Conservation (phyloP, 192 early-diverging fungal species). For the Spinellus fusiger region DNA sequence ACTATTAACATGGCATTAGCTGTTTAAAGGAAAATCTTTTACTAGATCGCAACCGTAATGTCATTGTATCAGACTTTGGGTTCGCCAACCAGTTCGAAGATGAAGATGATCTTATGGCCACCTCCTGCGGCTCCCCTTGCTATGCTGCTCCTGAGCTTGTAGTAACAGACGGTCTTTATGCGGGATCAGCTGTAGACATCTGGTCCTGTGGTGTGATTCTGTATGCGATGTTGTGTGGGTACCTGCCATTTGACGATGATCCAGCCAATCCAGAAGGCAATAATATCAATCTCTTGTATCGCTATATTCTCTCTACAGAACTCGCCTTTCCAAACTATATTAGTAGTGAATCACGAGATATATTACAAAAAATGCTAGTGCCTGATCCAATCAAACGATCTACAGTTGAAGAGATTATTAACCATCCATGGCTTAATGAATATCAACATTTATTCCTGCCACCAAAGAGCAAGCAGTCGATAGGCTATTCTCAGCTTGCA, state of each 20-base stretch:
- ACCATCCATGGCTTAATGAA: constrained; percentile 47
- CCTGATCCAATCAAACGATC: constrained; percentile 64
- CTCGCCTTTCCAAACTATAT: constrained; percentile 66
- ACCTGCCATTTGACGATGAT: constrained; percentile 72
- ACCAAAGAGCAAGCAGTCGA: not conserved
- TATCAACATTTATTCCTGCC: not conserved
- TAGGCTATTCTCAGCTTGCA: not conserved
- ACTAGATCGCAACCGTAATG: constrained; percentile 68
- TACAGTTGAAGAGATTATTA: constrained; percentile 50
- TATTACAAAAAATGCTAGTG: constrained; percentile 69
- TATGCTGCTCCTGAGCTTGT: constrained; percentile 93
- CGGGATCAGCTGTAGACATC: constrained; percentile 78
- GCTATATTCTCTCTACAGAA: constrained; percentile 57
- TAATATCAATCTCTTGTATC: constrained; percentile 59
- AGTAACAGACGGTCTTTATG: constrained; percentile 72
- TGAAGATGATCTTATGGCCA: constrained; percentile 60
- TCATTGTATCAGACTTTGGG: constrained; percentile 87
- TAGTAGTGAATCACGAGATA: constrained; percentile 50
- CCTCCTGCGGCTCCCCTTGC: constrained; percentile 83
- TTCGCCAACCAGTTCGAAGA: constrained; percentile 73
- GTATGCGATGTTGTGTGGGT: constrained; percentile 70
- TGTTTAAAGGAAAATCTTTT: constrained; percentile 69
- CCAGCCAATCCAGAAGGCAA: constrained; percentile 67
- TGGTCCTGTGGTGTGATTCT: constrained; percentile 90
- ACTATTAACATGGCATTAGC: not conserved